These are phyloP conservation scores for Ophiostoma sp. DNA, from an alignment of 2,329 filamentous ascomycete species.

Conservation along the genomic window DNA sequence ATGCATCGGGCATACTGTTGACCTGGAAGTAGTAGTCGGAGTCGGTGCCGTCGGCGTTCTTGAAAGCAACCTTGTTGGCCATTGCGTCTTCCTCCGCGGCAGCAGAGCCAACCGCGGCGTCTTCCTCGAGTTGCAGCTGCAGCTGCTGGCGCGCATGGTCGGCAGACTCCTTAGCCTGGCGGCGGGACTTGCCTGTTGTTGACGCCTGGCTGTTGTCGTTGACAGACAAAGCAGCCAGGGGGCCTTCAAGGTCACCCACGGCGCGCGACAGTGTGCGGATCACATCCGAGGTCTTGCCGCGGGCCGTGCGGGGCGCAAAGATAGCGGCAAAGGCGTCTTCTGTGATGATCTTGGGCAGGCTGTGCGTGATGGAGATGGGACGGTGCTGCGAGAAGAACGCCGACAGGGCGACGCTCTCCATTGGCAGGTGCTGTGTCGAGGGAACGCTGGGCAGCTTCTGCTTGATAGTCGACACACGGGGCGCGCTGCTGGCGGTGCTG, in stretches of 20 bases:
- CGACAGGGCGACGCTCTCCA: constrained; percentile 70
- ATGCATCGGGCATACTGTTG: constrained; percentile 62
- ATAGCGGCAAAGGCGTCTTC: constrained; percentile 77
- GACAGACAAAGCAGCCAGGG: constrained; percentile 50
- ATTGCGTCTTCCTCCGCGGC: constrained; percentile 31
- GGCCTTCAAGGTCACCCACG: constrained; percentile 54
- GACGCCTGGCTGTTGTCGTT: constrained; percentile 31
- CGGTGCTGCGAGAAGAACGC: constrained; percentile 95
- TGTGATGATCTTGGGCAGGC: constrained; percentile 66
- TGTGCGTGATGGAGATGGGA: constrained; percentile 81
- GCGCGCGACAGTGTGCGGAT: constrained; percentile 61
- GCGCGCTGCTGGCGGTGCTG: constrained; percentile 35
- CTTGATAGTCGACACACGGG: constrained; percentile 32
- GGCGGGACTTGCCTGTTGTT: constrained; percentile 29
- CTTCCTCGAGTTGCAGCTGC: constrained; percentile 19
- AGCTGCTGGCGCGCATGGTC: constrained; percentile 22
- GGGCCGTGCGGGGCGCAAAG: constrained; percentile 55
- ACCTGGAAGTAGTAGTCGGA: constrained; percentile 60
- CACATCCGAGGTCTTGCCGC: constrained; percentile 50
- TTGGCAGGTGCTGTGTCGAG: constrained; percentile 65
- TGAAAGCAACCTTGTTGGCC: constrained; percentile 44
- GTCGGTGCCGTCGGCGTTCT: constrained; percentile 51
- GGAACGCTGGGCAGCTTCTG: constrained; percentile 66
- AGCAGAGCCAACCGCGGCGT: constrained; percentile 8
- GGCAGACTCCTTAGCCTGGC: constrained; percentile 29